Conservation (phyloP, 257 asterid genomes). For the Lycium ferocissimum region DNA sequence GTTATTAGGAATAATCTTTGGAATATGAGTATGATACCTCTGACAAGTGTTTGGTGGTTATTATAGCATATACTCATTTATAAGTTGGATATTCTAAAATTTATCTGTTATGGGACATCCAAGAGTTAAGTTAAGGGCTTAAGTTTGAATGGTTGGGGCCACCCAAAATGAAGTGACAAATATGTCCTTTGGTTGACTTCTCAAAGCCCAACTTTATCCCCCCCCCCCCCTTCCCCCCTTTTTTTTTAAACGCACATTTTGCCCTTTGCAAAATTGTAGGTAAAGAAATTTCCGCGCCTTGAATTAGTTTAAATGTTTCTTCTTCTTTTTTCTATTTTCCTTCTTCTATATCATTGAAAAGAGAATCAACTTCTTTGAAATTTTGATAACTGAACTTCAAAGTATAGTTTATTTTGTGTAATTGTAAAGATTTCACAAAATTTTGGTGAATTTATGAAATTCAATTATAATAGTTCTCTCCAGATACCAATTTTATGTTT, state of each 20-base stretch:
- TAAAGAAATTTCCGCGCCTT: background rate
- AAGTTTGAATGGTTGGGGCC: background rate
- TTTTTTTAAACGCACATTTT: background rate
- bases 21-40: slow-evolving; percentile 26
- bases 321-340: background rate
- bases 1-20: background rate
- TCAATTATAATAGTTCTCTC: too few relatives aligned
- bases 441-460: too few relatives aligned
- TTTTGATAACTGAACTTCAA: too few relatives aligned
- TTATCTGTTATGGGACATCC: slow-evolving; percentile 41
- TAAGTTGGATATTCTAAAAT: slow-evolving; percentile 54
- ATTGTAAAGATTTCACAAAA: too few relatives aligned
- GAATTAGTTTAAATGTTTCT: background rate
- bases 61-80: slow-evolving; percentile 59
- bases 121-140: slow-evolving; percentile 12
- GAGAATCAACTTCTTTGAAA: background rate
- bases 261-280: background rate
- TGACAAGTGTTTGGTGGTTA: slow-evolving; percentile 2
- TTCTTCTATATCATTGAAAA: background rate
- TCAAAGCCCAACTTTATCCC: background rate
- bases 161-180: background rate
- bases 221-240: background rate
- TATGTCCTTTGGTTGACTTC: background rate
- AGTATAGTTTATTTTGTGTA: too few relatives aligned
- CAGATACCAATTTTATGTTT: too few relatives aligned